Base-by-base conservation (phyloP, 768 basidiomycete genomes). In the Daedaleopsis sinensis region DNA sequence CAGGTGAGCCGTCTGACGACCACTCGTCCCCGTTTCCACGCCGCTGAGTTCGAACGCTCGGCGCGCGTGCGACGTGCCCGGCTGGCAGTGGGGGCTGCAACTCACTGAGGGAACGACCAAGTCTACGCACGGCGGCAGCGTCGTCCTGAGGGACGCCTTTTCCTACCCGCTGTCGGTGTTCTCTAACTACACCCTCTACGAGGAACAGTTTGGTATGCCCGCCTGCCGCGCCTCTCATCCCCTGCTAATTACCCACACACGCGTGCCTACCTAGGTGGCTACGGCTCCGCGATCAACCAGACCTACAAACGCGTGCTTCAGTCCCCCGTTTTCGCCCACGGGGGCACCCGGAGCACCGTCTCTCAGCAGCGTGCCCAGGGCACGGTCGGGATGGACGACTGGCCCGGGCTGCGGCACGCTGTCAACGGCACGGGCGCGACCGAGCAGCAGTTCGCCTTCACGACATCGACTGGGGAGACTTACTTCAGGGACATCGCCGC, bases 151-250 rank as follows among this genome's bases (percentile, higher is more conserved):
- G 37, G 85, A 86, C 65, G 68, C 73, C 21, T 84, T 85, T 67
- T 68, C 68, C 9, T 86, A 82, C 58, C 84, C 85, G 1, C 54
- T 86, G 32, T 73, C 70, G 52, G 73, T 79, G 65, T 74, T 78
- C 62, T 47, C 76, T 7, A 65, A 61, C 59, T 61, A 61, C 23
- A 32, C 53, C 11, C 53, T 55, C 12, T 55, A 61, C 47, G 47
- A 55, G 23, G 7, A 51, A 37, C 47, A 61, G 32, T 55, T 55
- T 18, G 59, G 59, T 61, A 21, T 16, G 51, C 39, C 36, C n/a
- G 15, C 11, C 36, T 32, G 15, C 11, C 0, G 13, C 21, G 36
- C 9, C 36, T 47, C 8, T 3, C 21, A 4, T 27, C 2, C 39
- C 15, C 36, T 24, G 1, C 21, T 27, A 19, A 27, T 13, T 16